A percentile compares a stretch with the other conserved stretches of the same genome.
phyloP scores from a whole-genome alignment of 768 basidiomycete species.

The Tylopilus subfusipes region DNA sequence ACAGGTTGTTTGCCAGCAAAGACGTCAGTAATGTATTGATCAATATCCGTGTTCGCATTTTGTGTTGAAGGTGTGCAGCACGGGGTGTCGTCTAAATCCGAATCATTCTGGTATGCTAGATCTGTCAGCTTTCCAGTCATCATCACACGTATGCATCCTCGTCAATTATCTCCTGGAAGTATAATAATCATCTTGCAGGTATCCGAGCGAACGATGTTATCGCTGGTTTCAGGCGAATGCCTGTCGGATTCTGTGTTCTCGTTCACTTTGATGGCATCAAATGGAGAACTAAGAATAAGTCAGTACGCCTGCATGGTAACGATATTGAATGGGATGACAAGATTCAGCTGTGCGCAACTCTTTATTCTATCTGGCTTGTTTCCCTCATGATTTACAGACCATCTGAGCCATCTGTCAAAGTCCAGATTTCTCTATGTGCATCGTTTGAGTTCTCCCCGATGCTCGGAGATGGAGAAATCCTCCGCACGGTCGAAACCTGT shows the following conservation, averaged over 20 bases:
- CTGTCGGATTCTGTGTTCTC: conserved; percentile 9
- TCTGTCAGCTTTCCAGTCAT: background rate
- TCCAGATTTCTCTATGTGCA: background rate
- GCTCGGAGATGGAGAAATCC: background rate
- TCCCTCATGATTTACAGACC: background rate
- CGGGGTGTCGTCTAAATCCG: background rate
- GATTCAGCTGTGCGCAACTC: background rate
- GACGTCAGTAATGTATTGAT: no score
- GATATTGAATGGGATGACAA: background rate
- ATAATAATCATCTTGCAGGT: background rate
- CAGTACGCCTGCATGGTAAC: background rate
- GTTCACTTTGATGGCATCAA: background rate
- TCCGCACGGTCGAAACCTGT: background rate
- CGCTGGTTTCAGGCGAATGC: conserved; percentile 1
- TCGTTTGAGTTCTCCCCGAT: conserved; percentile 3
- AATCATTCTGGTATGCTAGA: background rate
- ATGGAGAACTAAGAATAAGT: background rate
- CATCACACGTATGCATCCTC: conserved; percentile 1
- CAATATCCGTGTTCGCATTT: no score
- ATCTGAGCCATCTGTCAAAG: background rate
- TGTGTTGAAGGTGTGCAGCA: background rate
- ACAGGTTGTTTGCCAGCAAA: no score
- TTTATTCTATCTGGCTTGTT: no score
- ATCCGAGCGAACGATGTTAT: conserved; percentile 8
- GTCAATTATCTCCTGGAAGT: background rate